These are phyloP conservation scores for Nectriaceae sp. DNA, from an alignment of 2,329 filamentous ascomycete genomes.

Conservation along the genomic window DNA sequence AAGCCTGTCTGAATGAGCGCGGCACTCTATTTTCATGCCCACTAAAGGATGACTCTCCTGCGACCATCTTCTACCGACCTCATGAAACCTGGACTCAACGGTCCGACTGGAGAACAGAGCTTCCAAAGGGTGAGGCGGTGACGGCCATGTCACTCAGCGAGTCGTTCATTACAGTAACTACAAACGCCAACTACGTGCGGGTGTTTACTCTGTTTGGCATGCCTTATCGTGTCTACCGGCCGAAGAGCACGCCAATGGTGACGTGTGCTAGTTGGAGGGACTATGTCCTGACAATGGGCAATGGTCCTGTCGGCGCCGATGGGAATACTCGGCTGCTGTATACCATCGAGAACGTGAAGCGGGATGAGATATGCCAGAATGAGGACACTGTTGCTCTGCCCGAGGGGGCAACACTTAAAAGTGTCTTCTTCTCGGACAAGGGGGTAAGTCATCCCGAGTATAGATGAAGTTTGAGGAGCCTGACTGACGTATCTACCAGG, in stretches of 20 bases:
- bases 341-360: constrained; percentile 91
- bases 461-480: too few relatives aligned
- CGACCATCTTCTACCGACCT: constrained; percentile 91
- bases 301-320: constrained; percentile 80
- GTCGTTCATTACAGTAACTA: constrained; percentile 87
- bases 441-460: constrained; percentile 60
- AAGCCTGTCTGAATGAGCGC: constrained; percentile 85
- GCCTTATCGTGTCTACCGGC: constrained; percentile 84
- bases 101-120: constrained; percentile 82
- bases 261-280: constrained; percentile 94
- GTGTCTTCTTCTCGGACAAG: constrained; percentile 87
- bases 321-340: constrained; percentile 81
- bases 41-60: constrained; percentile 64
- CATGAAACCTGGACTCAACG: constrained; percentile 96
- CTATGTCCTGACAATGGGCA: constrained; percentile 95
- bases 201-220: constrained; percentile 93
- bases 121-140: constrained; percentile 87
- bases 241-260: constrained; percentile 87
- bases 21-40: constrained; percentile 85
- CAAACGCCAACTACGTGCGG: constrained; percentile 83
- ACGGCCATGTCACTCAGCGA: constrained; percentile 88
- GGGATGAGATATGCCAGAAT: constrained; percentile 91
- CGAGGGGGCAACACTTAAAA: constrained; percentile 71
- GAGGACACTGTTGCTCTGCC: constrained; percentile 89
- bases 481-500: constrained; percentile 48